Conservation (phyloP, 495 filamentous ascomycete genomes). For the Aspergillus egyptiacus region DNA sequence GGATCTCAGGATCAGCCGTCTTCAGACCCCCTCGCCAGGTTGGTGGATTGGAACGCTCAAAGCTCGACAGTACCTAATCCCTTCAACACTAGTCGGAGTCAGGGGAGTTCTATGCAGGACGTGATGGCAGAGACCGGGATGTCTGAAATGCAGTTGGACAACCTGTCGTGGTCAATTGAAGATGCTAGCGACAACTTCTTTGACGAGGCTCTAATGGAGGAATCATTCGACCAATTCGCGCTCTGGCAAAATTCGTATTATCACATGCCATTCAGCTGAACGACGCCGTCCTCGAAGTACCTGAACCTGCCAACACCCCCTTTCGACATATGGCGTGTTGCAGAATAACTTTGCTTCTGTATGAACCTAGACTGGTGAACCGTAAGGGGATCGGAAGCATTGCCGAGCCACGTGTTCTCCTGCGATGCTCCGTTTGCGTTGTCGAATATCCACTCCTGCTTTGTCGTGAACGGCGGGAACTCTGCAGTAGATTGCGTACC, state of each 20-base stretch:
- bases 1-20: neutral
- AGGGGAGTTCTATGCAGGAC: neutral
- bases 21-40: neutral
- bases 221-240: neutral
- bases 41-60: neutral
- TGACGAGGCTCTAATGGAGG: constrained; percentile 3
- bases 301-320: no score
- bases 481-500: no score
- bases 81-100: neutral
- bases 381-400: no score
- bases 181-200: constrained; percentile 5
- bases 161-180: constrained; percentile 15
- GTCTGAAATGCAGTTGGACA: neutral
- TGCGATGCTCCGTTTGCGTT: no score
- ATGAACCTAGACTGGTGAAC: no score
- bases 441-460: no score
- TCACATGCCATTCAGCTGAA: neutral
- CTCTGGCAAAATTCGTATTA: constrained; percentile 4
- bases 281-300: no score
- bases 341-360: no score
- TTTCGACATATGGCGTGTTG: no score
- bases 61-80: neutral
- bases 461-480: no score
- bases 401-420: no score
- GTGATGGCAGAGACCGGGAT: neutral